Conservation (phyloP, 2,329 filamentous ascomycete species). For the Scopulariopsis brevicaulis region DNA sequence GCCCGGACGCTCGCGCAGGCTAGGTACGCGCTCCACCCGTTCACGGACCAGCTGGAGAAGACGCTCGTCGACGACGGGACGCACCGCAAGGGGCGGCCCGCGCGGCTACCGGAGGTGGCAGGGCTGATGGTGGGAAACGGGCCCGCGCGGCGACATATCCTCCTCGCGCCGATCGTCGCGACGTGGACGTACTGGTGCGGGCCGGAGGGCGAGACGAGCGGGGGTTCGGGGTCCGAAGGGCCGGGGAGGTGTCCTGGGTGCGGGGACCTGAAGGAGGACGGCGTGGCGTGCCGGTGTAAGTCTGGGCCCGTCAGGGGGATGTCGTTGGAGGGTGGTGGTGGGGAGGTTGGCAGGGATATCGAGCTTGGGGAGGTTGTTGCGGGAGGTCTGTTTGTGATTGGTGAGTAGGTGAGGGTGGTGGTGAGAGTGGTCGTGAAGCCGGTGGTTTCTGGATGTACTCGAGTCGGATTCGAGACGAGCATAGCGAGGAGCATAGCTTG, state of each 20-base stretch:
- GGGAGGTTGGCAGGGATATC: background rate
- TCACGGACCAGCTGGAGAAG: background rate
- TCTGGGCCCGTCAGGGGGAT: background rate
- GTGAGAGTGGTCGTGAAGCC: no score
- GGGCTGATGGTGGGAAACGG: background rate
- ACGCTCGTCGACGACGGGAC: background rate
- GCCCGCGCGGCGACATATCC: background rate
- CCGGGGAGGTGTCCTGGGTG: background rate
- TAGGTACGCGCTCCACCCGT: background rate
- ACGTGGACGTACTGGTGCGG: background rate
- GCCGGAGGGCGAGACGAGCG: background rate
- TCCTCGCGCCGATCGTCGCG: background rate
- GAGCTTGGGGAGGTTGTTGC: background rate
- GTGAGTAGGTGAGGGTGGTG: background rate
- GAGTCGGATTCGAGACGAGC: no score
- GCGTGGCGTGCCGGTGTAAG: background rate
- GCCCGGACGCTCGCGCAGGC: background rate
- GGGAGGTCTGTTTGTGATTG: background rate
- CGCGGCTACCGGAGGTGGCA: background rate
- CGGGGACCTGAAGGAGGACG: background rate
- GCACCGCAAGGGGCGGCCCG: background rate
- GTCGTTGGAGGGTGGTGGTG: background rate
- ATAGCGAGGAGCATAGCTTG: no score
- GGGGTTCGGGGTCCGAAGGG: background rate
- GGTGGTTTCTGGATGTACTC: no score